Conservation (phyloP, 2,329 filamentous ascomycete genomes). For the Talaromyces sp. region DNA sequence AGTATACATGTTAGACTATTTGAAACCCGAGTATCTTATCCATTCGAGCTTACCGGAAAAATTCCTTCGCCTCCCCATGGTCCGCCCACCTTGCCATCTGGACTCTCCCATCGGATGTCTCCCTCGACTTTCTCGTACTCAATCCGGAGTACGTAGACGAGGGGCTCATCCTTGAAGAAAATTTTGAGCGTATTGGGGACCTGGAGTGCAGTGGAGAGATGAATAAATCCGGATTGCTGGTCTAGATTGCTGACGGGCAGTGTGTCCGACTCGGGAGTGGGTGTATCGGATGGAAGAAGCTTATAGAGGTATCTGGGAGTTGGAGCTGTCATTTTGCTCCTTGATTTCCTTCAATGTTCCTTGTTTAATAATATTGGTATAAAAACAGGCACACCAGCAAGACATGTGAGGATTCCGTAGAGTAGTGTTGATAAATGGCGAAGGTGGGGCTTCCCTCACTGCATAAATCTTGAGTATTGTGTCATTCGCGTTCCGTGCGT, state of each 20-base stretch:
- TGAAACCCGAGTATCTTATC: not conserved
- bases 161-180: constrained; percentile 34
- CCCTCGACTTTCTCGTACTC: constrained; percentile 24
- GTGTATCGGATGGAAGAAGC: constrained; percentile 30
- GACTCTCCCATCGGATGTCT: constrained; percentile 34
- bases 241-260: constrained; percentile 35
- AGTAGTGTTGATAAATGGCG: not conserved
- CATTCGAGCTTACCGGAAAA: constrained; percentile 30
- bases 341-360: not conserved
- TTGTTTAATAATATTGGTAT: not conserved
- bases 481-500: not conserved
- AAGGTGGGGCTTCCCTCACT: not conserved
- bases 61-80: constrained; percentile 34
- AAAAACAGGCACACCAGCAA: not conserved
- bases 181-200: constrained; percentile 33
- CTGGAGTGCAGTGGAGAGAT: constrained; percentile 34
- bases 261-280: constrained; percentile 30
- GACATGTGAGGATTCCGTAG: not conserved
- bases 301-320: constrained; percentile 33
- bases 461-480: not conserved
- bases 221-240: constrained; percentile 31
- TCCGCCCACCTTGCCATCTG: constrained; percentile 32
- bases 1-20: not conserved
- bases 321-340: constrained; percentile 15
- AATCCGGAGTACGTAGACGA: constrained; percentile 35